Conservation (phyloP, 169 alveolate species). For the Plasmodium gonderi region DNA sequence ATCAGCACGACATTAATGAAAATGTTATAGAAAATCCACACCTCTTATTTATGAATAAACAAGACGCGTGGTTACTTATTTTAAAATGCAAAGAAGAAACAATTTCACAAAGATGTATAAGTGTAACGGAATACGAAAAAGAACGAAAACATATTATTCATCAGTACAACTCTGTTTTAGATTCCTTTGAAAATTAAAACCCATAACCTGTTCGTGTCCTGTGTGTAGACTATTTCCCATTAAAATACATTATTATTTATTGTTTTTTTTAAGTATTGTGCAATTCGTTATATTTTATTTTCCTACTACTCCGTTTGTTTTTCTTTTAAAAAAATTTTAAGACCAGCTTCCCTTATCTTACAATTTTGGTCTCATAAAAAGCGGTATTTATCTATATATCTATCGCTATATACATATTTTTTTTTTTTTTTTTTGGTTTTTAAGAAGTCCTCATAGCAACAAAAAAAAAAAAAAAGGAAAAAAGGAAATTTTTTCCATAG, state of each 20-base stretch:
- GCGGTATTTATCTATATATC: no score
- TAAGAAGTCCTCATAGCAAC: neutral
- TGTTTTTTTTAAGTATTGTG: neutral
- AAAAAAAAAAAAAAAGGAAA: neutral
- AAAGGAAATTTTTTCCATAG: neutral
- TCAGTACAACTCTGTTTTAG: slow-evolving; percentile 5
- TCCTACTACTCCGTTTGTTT: no score
- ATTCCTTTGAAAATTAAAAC: slow-evolving; percentile 6
- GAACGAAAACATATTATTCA: slow-evolving; percentile 15
- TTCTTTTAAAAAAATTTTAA: no score
- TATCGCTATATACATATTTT: neutral
- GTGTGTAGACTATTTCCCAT: neutral
- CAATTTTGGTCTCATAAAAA: no score
- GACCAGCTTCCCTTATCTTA: no score
- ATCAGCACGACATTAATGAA: slow-evolving; percentile 53
- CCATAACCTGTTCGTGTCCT: neutral
- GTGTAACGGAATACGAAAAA: slow-evolving; percentile 15
- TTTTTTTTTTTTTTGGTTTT: neutral
- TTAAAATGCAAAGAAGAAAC: slow-evolving; percentile 13
- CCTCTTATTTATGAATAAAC: slow-evolving; percentile 5
- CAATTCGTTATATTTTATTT: neutral
- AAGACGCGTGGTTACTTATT: slow-evolving; percentile 62
- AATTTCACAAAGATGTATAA: neutral
- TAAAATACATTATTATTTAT: neutral
- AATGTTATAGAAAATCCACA: slow-evolving; percentile 35